Evolutionary conservation across 2,329 filamentous ascomycete genomes (phyloP), one percentile per base, ranked within the genome.

Genomic region (Aspergillus aculeatinus): DNA sequence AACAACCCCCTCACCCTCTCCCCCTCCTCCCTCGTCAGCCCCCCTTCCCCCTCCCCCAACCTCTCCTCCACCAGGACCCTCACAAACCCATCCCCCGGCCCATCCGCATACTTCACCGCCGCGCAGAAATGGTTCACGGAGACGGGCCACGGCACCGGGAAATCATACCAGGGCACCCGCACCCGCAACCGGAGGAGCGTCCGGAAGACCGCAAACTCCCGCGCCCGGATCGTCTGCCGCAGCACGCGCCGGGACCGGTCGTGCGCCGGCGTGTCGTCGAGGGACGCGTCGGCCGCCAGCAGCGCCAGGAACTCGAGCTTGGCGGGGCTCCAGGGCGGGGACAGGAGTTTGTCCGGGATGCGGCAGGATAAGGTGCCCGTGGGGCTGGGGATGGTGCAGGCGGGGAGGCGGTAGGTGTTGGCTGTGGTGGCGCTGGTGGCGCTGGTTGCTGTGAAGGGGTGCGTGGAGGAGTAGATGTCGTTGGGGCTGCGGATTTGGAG

Each of bases 251-350:
- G 68, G 0, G 75, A 74, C 7, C 76, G 71, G 1, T 69, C 60
- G 7, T 63, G 65, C 0, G 44, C 47, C 3, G 68, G 62, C 33
- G 76, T 71, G 23, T 73, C 71, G 53, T 78, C 76, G n/a, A 78
- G 67, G 42, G 74, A 77, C 5, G 76, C 74, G 29, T 73, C 71
- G 14, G 62, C 59, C 1, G 74, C 69, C 0, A 80, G 63, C 0
- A 80, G 61, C 14, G 72, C 65, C 2, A 80, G 68, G 10, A 80
- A 72, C 27, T 75, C 71, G 5, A 80, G 66, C 44, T 78, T 76
- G 7, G 70, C 58, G 5, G 71, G 65, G 0, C 75, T 77, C 77
- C 77, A 80, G 4, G 77, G 76, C 0, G 64, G 49, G 7, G 65
- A 58, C 3, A 80, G 71, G 2, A 80, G 58, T 52, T 74, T 74